Conservation (phyloP, 257 asterid species). For the Lithospermum erythrorhizon region DNA sequence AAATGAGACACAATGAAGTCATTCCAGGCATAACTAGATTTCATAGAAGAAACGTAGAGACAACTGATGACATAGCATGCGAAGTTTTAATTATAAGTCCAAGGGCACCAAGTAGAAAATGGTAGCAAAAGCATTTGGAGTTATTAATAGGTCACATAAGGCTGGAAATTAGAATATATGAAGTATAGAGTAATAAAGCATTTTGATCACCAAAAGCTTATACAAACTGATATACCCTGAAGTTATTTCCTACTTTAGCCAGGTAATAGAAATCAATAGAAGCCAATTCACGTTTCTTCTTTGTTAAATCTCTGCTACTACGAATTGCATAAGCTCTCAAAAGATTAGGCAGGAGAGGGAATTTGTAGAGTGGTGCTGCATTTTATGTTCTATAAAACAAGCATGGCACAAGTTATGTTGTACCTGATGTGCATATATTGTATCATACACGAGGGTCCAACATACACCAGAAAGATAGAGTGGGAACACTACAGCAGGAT, state of each 20-base stretch:
- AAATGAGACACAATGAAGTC: background rate
- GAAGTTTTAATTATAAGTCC: background rate
- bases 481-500: constrained; percentile 63
- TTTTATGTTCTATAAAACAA: background rate
- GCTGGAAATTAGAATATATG: background rate
- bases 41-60: background rate
- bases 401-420: background rate
- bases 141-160: background rate
- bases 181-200: background rate
- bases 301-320: background rate
- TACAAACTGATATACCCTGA: no score
- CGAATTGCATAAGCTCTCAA: background rate
- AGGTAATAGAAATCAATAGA: no score
- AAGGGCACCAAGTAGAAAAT: background rate
- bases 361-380: background rate
- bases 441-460: background rate
- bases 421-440: background rate
- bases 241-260: no score
- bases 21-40: background rate
- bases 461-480: constrained; percentile 58
- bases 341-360: background rate
- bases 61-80: background rate
- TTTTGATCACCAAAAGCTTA: no score
- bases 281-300: no score
- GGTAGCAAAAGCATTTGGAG: background rate